Evolutionary conservation across 2,329 filamentous ascomycete species (phyloP), one percentile per base, ranked within the genome.

Genomic region (Cladosporium sp.): DNA sequence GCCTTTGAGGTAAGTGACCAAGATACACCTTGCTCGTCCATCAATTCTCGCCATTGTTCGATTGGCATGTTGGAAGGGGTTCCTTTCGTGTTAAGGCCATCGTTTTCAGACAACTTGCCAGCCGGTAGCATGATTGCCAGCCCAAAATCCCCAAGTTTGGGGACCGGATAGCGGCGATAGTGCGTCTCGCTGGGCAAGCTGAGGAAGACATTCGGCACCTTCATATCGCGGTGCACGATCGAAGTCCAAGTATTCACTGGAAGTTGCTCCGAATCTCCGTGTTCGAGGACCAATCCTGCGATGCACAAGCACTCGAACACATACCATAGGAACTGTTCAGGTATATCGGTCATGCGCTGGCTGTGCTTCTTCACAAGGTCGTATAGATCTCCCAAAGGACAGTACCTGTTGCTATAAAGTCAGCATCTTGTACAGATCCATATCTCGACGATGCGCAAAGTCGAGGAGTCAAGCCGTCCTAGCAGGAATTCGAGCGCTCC

Each of bases 161-260:
- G 56, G 0, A 46, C 52, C n/a, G 66, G 66, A 29, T 69, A 69
- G 21, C 56, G 16, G 10, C 28, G 40, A 46, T 55, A 67, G 6
- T 31, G 21, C 6, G 49, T 46, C 26, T 33, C 55, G 21, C 64
- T 49, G 33, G 56, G 58, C 7, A 50, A n/a, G 28, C 57, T 62
- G 14, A 68, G 46, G 60, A 69, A 69, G 29, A 67, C 44, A 50
- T 66, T 61, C 23, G 35, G 8, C 28, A 33, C 12, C n/a, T 67
- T 69, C 46, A 65, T 56, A 37, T 70, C 69, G 5, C 68, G 65
- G 21, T 70, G 69, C 3, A 69, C 63, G 21, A 69, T 70, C 18
- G 57, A 11, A 3, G 23, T 49, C 67, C 67, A 69, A 4, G 44
- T 21, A 23, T 60, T 37, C 11, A 61, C 28, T 11, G 57, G 59